Evolutionary conservation across 2,329 filamentous ascomycete genomes (phyloP).

Genomic region (Penicillium sclerotigenum): DNA sequence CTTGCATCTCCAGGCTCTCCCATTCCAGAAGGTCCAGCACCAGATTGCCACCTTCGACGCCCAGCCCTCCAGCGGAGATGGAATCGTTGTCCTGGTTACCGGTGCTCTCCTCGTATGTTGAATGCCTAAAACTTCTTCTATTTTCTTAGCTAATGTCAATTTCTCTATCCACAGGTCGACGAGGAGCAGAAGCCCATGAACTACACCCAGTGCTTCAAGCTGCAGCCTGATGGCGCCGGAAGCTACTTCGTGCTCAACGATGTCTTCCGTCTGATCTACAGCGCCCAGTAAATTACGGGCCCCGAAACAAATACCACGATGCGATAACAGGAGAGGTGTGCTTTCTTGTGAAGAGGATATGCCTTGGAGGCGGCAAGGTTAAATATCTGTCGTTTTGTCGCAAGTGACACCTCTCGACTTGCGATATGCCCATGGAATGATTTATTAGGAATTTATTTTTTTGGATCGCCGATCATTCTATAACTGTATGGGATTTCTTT

Average conservation of each 20-base stretch:
- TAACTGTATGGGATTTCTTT: background rate
- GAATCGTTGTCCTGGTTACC: conserved; percentile 83
- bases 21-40: conserved; percentile 80
- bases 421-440: background rate
- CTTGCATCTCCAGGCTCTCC: conserved; percentile 57
- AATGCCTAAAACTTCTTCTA: background rate
- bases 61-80: conserved; percentile 70
- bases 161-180: conserved; percentile 62
- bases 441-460: background rate
- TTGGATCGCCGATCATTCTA: conserved; percentile 8
- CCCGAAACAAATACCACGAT: conserved; percentile 15
- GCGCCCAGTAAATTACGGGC: conserved; percentile 14
- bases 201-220: conserved; percentile 87
- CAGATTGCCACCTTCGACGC: conserved; percentile 73
- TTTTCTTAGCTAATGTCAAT: background rate
- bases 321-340: conserved; percentile 13
- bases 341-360: background rate
- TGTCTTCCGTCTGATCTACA: conserved; percentile 84
- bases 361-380: conserved; percentile 1
- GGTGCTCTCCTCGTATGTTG: conserved; percentile 74
- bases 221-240: conserved; percentile 63
- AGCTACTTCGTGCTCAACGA: conserved; percentile 91
- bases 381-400: background rate
- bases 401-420: background rate
- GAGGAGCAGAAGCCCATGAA: conserved; percentile 83